Base-by-base conservation (phyloP, 306 rosid species). In the Myrica gale region DNA sequence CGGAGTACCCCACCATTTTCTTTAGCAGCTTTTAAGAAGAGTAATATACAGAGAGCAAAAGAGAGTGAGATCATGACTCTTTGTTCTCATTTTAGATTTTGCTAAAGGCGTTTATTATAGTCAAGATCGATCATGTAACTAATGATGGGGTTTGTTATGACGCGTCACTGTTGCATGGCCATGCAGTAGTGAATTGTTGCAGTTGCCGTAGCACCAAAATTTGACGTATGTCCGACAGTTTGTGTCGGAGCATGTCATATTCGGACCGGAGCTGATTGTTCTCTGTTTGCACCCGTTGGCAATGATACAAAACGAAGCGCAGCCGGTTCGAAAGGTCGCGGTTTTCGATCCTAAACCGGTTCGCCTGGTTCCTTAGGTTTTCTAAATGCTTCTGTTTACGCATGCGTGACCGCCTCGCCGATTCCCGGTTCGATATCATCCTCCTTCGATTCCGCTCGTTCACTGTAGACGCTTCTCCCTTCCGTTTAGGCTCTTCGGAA, bases 381-480 rank as follows among this genome's bases (percentile, higher is more conserved):
- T 95, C 97, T 76, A 92, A 62, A 62, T 90, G 98, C 82, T 88
- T 87, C 77, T 95, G 93, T 83, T 92, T 95, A 7, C 99, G 85
- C 93, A 89, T 79, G n/a, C 99, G 87, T 4, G 99, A 95, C 74
- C 99, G 85, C 79, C 96, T 74, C 9, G 99, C 99, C 6, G 99
- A 95, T 73, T 95, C 96, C 82, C 99, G 87, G 89, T 92, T 95
- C 56, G 98, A 95, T 79, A 85, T 78, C 98, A 89, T 95, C 76
- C 99, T 83, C 53, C 96, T 81, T 54, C 86, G 83, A 78, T 87
- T 92, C 46, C 93, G 82, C 75, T 90, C 96, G 69, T 89, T 89
- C 69, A 77, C 78, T 8, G 77, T 37, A 1, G 74, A 43, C 12
- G 6, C 41, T 12, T 11, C 51, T 11, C 80, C 80, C 80, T 69